Percentiles rank a stretch among this genome's conserved stretches.
Evolutionary conservation across 140 eudicot species (phyloP).

Genomic region (Flaveria floridana): DNA sequence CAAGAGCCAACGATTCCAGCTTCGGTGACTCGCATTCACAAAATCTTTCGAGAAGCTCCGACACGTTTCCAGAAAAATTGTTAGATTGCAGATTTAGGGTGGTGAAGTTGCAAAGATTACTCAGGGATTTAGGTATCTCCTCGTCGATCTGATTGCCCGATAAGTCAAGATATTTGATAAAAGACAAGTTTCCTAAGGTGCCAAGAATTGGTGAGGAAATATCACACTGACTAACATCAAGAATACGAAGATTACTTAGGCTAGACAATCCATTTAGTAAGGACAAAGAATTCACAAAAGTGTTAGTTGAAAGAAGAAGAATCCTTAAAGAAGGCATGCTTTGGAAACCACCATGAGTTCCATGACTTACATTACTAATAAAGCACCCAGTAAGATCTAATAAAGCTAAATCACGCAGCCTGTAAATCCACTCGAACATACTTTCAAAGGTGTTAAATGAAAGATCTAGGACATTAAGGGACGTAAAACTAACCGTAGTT

Average conservation of each 20-base stretch:
- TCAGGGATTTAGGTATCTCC: constrained; percentile 26
- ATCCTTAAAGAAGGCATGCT: constrained; percentile 19
- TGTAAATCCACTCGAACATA: constrained; percentile 32
- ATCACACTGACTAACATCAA: constrained; percentile 33
- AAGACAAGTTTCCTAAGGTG: constrained; percentile 18
- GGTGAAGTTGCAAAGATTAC: constrained; percentile 28
- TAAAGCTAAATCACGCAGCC: background rate
- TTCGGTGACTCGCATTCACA: constrained; percentile 33
- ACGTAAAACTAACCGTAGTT: constrained; percentile 23
- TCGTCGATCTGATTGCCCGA: constrained; percentile 27
- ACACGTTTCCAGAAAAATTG: constrained; percentile 14
- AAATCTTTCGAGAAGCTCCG: constrained; percentile 31
- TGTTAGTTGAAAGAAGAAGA: constrained; percentile 20
- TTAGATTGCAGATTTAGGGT: constrained; percentile 29
- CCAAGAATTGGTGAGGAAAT: constrained; percentile 28
- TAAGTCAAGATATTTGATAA: constrained; percentile 24
- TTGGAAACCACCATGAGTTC: constrained; percentile 18
- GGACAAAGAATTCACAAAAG: constrained; percentile 18
- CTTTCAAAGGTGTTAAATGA: background rate
- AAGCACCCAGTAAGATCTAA: constrained; percentile 30
- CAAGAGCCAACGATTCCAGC: constrained; percentile 13
- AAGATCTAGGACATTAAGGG: constrained; percentile 33
- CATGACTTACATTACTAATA: background rate
- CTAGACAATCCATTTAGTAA: constrained; percentile 14
- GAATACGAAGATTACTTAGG: constrained; percentile 21